Evolutionary conservation across 148 eudicot species (phyloP).

Genomic region (Gaultheria prostrata): DNA sequence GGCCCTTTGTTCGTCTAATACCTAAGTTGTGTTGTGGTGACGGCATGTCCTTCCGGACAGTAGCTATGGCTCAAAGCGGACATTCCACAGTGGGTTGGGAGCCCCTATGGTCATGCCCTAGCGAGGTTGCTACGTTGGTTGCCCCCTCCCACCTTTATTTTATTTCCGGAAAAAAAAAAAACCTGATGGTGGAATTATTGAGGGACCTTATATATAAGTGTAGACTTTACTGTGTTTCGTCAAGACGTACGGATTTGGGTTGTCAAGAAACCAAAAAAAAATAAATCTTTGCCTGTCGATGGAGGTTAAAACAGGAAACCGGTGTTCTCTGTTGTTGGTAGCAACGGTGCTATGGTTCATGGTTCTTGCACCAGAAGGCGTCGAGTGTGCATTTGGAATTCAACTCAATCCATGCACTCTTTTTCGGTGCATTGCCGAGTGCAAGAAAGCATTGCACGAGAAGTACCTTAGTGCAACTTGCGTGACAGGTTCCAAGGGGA

Average conservation of each 20-base stretch:
- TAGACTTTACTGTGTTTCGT: not conserved
- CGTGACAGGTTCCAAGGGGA: not conserved
- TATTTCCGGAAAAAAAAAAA: too few species aligned
- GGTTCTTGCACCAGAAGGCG: not conserved
- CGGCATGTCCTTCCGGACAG: too few species aligned
- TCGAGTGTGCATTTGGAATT: constrained; percentile 3
- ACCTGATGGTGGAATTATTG: not conserved
- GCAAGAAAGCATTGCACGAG: constrained; percentile 3
- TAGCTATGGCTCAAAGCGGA: too few species aligned
- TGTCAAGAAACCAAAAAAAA: not conserved
- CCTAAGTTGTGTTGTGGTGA: too few species aligned
- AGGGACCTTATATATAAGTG: not conserved
- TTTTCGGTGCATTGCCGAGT: not conserved
- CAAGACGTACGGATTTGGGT: not conserved
- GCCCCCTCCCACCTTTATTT: too few species aligned
- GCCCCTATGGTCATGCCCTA: too few species aligned
- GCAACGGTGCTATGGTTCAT: not conserved
- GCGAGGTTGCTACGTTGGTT: too few species aligned
- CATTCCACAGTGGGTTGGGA: too few species aligned
- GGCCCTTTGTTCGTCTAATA: too few species aligned
- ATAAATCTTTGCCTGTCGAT: not conserved
- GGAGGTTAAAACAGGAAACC: not conserved
- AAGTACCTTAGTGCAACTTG: constrained; percentile 6
- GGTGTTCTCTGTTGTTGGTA: not conserved
- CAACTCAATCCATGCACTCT: constrained; percentile 6